These are phyloP conservation scores for Pythium monospermum DNA, from an alignment of 352 stramenopile species.

Conservation along the genomic window DNA sequence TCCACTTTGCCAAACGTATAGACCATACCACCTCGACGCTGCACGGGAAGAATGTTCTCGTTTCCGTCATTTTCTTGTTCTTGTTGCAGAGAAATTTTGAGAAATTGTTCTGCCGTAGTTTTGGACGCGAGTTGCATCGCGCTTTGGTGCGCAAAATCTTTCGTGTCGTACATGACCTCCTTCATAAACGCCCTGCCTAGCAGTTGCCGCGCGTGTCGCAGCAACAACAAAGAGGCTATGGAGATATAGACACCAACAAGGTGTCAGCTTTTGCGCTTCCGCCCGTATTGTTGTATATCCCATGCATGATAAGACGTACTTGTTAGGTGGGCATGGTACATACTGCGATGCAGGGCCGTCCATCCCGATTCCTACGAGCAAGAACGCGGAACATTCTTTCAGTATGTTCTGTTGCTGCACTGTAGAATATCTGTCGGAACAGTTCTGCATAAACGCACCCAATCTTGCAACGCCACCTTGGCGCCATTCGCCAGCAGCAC, in stretches of 20 bases:
- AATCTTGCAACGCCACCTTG: slow-evolving; percentile 45
- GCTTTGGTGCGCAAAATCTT: slow-evolving; percentile 49
- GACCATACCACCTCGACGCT: slow-evolving; percentile 37
- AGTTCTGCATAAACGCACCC: slow-evolving; percentile 32
- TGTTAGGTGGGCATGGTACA: slow-evolving; percentile 61
- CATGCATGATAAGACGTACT: slow-evolving; percentile 32
- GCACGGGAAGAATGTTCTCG: background rate
- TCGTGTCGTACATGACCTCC: slow-evolving; percentile 43
- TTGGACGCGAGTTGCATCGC: slow-evolving; percentile 60
- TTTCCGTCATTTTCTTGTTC: slow-evolving; percentile 7
- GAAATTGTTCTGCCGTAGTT: slow-evolving; percentile 3
- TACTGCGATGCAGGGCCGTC: slow-evolving; percentile 70
- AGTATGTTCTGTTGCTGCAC: background rate
- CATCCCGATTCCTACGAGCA: slow-evolving; percentile 69
- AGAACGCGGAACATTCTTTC: slow-evolving; percentile 6
- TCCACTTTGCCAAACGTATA: slow-evolving; percentile 85
- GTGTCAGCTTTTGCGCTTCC: background rate
- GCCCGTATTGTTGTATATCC: too few species aligned
- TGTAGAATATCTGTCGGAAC: slow-evolving; percentile 1
- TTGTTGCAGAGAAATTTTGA: too few species aligned
- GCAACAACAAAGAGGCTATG: slow-evolving; percentile 58
- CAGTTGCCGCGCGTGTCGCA: slow-evolving; percentile 49
- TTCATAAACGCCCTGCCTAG: slow-evolving; percentile 48
- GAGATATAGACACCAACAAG: slow-evolving; percentile 9
- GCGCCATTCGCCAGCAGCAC: slow-evolving; percentile 57